A percentile compares a stretch with the other conserved stretches of the same genome.
These are phyloP conservation scores for Linnemannia elongata DNA, from an alignment of 192 early-diverging fungal species.

Conservation along the genomic window DNA sequence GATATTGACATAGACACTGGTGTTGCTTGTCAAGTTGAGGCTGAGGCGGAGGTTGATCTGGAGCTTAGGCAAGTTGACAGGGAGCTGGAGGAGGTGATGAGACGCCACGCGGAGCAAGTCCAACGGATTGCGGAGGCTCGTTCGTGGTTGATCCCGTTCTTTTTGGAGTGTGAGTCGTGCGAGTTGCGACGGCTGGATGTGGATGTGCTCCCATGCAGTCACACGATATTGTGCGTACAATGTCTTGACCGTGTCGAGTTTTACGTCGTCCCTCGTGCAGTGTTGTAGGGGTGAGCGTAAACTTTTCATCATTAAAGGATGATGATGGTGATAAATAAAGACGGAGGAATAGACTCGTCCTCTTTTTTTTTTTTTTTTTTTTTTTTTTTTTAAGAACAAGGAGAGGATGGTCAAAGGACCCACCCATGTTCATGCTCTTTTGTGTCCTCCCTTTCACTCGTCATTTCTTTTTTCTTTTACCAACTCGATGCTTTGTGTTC, in stretches of 20 bases:
- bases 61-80: background rate
- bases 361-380: too few relatives aligned
- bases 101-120: background rate
- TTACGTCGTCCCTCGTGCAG: background rate
- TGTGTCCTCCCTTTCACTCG: too few relatives aligned
- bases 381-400: too few relatives aligned
- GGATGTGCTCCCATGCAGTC: background rate
- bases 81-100: background rate
- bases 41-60: background rate
- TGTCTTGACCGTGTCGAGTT: background rate
- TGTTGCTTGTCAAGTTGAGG: background rate
- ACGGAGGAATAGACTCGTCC: too few relatives aligned
- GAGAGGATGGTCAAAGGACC: too few relatives aligned
- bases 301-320: too few relatives aligned
- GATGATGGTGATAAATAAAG: too few relatives aligned
- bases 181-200: background rate
- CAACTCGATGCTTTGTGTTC: too few relatives aligned
- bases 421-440: too few relatives aligned
- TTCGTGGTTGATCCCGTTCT: background rate
- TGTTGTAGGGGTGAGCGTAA: background rate
- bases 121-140: background rate
- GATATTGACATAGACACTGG: background rate
- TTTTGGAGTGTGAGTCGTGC: background rate
- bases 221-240: background rate
- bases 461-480: too few relatives aligned